Evolutionary conservation across 306 rosid genomes (phyloP), one percentile per base, ranked within the genome.

Genomic region (Calophaca sinica): DNA sequence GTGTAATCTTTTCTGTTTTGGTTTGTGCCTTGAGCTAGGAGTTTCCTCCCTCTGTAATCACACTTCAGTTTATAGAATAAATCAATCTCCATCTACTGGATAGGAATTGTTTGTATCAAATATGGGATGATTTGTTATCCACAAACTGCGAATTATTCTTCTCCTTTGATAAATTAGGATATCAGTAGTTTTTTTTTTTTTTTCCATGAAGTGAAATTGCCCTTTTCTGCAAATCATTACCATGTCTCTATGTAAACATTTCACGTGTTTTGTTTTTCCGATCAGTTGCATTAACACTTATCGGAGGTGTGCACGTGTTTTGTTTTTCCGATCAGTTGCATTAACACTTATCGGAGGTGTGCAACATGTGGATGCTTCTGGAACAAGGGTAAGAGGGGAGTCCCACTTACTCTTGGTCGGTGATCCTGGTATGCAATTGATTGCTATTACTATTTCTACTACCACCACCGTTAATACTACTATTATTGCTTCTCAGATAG

Each of bases 271-370:
- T 65, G 73, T 61, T 76, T 70, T 73, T 82, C 50, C 65, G 69
- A 45, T 75, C 79, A 94, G 98, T 94, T 85, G 90, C 93, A 50
- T 83, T 94, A 70, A 94, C 98, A 62, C 93, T 94, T 66, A 87
- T 91, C 33, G 98, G 98, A 84, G 97, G 98, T 60, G 97, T 94
- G 75, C 97, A 94, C 50, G 72, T 60, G 44, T 83, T 72, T 61
- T 65, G 73, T 61, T 76, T 70, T 73, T 82, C 50, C 65, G 69
- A 45, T 75, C 79, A 94, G 98, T 94, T 85, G 90, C 93, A 50
- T 83, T 94, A 70, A 94, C 98, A 62, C 93, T 94, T 66, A 87
- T 91, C 33, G 98, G 98, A 84, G 97, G 98, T 60, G 97, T 94
- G 75, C 97, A 94, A 91, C 96, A 91, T 81, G 88, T 84, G 35